Base-by-base conservation (phyloP, 441 rosid species). In the Hura crepitans region DNA sequence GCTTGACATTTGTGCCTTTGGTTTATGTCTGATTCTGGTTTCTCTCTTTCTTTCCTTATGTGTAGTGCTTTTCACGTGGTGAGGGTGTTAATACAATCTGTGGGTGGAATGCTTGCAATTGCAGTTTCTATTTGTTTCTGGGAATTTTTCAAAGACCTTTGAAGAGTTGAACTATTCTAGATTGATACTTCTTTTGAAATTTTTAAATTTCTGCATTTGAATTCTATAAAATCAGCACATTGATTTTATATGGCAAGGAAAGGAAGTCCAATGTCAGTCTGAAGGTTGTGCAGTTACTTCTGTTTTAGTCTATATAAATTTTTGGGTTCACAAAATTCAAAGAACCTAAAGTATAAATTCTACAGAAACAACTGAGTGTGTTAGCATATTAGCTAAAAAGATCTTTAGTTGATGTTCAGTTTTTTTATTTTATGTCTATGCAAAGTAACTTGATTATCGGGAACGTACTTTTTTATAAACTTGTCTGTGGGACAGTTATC, bases 1-100 rank as follows among this genome's bases (percentile, higher is more conserved):
- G 22, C 60, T 53, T 66, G 46, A 30, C 35, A 27, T 66, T 39
- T 53, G 13, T 42, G 14, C 70, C 61, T 37, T 51, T 37, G 17
- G 37, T 12, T 51, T 53, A 51, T 35, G 31, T 12, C 15, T 5
- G 20, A 13, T 35, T 15, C 7, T 63, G 33, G 33, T 33, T 35
- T 23, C 59, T 22, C 43, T 53, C 17, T 54, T 20, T 35, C 14
- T 25, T 35, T 43, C 35, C 13, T 2, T 15, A 35, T 33, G 12
- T 53, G 5, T 66, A 20, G 59, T 22, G 6, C 13, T 35, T 12
- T 12, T 23, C 2, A 42, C 2, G 6, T 62, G 17, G 12, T 18
- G 54, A n/a, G 9, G 7, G 57, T 63, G 5, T 63, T 15, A 46
- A 45, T 1, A 28, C 50, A 62, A 13, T 62, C n/a, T 20, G 20